Percentiles rank a stretch among this genome's conserved stretches.
These are phyloP conservation scores for Penicillium manginii DNA, from an alignment of 495 filamentous ascomycete genomes.

Conservation along the genomic window DNA sequence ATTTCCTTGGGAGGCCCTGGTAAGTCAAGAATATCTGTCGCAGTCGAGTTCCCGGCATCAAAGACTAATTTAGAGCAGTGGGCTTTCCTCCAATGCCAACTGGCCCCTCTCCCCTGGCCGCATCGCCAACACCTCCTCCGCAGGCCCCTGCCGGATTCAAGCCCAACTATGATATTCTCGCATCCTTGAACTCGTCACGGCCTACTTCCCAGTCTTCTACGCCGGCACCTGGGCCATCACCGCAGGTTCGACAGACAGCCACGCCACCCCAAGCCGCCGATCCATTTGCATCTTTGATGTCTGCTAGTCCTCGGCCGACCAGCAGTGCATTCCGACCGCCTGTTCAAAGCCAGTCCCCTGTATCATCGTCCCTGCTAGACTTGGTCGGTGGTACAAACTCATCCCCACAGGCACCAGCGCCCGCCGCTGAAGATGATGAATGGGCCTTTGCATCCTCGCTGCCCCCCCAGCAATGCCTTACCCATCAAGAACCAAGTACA, in stretches of 20 bases:
- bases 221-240: conserved; percentile 37
- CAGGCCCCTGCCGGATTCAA: conserved; percentile 43
- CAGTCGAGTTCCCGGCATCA: conserved; percentile 42
- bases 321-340: conserved; percentile 38
- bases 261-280: conserved; percentile 51
- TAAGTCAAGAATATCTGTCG: conserved; percentile 14
- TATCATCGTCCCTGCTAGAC: conserved; percentile 50
- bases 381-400: conserved; percentile 32
- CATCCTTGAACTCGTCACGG: conserved; percentile 48
- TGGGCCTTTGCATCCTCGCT: conserved; percentile 93
- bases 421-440: conserved; percentile 67
- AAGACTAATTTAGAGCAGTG: conserved; percentile 24
- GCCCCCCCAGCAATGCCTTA: conserved; percentile 57
- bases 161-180: conserved; percentile 66
- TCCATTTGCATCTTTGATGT: conserved; percentile 73
- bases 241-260: conserved; percentile 41
- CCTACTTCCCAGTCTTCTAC: conserved; percentile 55
- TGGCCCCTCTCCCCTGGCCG: conserved; percentile 30
- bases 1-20: conserved; percentile 81
- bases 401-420: conserved; percentile 27
- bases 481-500: conserved; percentile 62
- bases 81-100: conserved; percentile 29
- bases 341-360: conserved; percentile 24
- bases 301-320: conserved; percentile 52
- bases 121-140: conserved; percentile 34